Percentiles rank a stretch among this genome's conserved stretches.
These are phyloP conservation scores for Clonostachys sp. DNA, from an alignment of 2,329 filamentous ascomycete species.

Conservation along the genomic window DNA sequence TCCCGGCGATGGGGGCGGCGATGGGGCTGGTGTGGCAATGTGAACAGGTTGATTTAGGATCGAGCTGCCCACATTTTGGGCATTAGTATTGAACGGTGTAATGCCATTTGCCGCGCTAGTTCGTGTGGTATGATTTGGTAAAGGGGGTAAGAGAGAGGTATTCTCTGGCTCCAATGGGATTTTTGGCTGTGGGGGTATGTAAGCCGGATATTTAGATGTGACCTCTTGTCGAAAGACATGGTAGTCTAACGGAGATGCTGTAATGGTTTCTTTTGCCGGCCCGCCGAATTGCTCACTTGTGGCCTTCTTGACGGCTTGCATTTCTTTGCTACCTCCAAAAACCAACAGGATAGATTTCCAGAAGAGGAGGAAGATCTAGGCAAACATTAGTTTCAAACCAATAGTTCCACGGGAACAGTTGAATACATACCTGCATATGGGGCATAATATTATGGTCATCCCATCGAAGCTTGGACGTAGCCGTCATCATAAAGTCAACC, in stretches of 20 bases:
- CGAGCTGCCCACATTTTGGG: constrained; percentile 59
- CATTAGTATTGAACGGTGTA: constrained; percentile 48
- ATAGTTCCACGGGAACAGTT: not conserved
- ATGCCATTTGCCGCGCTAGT: constrained; percentile 58
- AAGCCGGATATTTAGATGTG: constrained; percentile 95
- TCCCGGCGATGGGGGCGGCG: constrained; percentile 84
- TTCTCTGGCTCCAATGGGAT: constrained; percentile 87
- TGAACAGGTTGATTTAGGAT: constrained; percentile 96
- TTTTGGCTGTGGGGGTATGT: constrained; percentile 79
- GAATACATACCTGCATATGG: constrained; percentile 53
- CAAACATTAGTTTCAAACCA: constrained; percentile 10
- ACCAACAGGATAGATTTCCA: constrained; percentile 89
- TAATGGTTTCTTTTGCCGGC: constrained; percentile 74
- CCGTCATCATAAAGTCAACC: constrained; percentile 67
- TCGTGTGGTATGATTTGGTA: constrained; percentile 69
- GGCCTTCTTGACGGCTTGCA: constrained; percentile 69
- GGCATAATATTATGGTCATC: constrained; percentile 60
- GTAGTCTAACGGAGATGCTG: constrained; percentile 91
- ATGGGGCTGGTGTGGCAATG: constrained; percentile 96
- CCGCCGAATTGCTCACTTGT: constrained; percentile 59
- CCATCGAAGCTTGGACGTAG: constrained; percentile 67
- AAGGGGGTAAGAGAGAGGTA: constrained; percentile 81
- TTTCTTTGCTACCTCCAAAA: constrained; percentile 74
- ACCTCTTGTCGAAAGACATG: constrained; percentile 96
- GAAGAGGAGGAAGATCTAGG: constrained; percentile 70